Evolutionary conservation across 345 rosid species (phyloP), one percentile per base, ranked within the genome.

Genomic region (Syzygium aromaticum): DNA sequence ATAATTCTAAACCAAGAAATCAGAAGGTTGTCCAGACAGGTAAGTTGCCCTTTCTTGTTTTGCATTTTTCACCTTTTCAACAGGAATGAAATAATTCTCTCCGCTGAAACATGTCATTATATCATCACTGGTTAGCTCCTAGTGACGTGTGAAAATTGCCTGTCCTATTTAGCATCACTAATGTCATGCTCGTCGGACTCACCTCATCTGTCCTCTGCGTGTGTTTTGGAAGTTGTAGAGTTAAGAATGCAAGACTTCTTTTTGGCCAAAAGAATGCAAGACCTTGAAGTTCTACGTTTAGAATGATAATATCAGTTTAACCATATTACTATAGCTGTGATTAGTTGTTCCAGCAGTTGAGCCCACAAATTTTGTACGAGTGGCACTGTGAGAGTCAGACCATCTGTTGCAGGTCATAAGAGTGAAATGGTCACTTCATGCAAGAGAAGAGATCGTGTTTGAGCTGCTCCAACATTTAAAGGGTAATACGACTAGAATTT

Each of bases 381-480:
- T 25, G 64, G 73, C 73, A 51, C 52, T 51, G 33, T 52, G 61
- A 84, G 85, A 14, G 40, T 51, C 23, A n/a, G 43, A 23, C 57
- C 57, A 86, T 15, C 84, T 51, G 63, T 86, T 86, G 86, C 86
- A 96, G 99, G 99, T 95, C 86, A 96, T 96, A 85, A 92, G 99
- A 91, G 99, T 98, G 88, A 96, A 98, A 90, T 98, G 99, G 99
- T 96, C 99, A 14, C 98, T 98, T n/a, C 99, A 98, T 57, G 99
- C 99, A 5, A 93, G 99, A 89, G 98, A 96, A 87, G 99, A 98
- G 93, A 98, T 98, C 21, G 92, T 96, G 88, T 98, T 95, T 85
- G 98, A 96, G 93, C 99, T 96, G 89, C 93, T 94, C 82, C 99
- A 94, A 59, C 99, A 98, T 90, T 90, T 98, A 85, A 94, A 92